Evolutionary conservation across 1,284 basidiomycete species (phyloP), one percentile per base, ranked within the genome.

Genomic region (Moniliophthora roreri): DNA sequence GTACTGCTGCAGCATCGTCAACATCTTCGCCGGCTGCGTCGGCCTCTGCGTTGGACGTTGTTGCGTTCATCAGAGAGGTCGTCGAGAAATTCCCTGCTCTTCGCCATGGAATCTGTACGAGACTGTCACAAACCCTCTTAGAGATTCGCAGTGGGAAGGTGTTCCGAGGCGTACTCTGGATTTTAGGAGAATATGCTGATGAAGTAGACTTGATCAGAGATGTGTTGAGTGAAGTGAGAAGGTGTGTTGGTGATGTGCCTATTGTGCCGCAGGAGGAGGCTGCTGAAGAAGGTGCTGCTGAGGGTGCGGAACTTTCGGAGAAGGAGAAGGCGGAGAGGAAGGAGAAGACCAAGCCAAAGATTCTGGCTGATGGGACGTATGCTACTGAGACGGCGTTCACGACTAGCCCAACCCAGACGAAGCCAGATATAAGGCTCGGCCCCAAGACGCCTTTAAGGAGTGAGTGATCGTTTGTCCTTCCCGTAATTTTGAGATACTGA

Each of bases 61-160:
- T 48, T 45, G 13, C 53, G 23, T 45, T 46, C 20, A 42, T 41
- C 56, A 87, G 88, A 23, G 95, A 99, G 73, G 95, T 99, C 20
- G 96, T 98, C 50, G 95, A 99, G 69, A 98, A 98, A 69, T 99
- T 98, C 85, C 95, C 95, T 2, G 74, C 85, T 55, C 82, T 99
- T 20, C 91, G 97, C 8, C 69, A 80, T 1, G 81, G 88, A 8
- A 95, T 99, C 64, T 90, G 92, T 53, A 85, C 91, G 64, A 94
- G 93, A 67, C 85, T 99, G 44, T 84, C 91, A 46, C 76, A 85
- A 45, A 93, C 94, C 0, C 88, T 99, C 50, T 67, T 80, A 45
- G 91, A 94, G 52, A 95, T 99, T 77, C 95, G 96, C 73, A 95
- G 92, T 15, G 96, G 95, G 58, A 99, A 98, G 70, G 96, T 98